Percentiles rank a stretch among this genome's conserved stretches.
Evolutionary conservation across 345 rosid genomes (phyloP).

Genomic region (Clausena lansium): DNA sequence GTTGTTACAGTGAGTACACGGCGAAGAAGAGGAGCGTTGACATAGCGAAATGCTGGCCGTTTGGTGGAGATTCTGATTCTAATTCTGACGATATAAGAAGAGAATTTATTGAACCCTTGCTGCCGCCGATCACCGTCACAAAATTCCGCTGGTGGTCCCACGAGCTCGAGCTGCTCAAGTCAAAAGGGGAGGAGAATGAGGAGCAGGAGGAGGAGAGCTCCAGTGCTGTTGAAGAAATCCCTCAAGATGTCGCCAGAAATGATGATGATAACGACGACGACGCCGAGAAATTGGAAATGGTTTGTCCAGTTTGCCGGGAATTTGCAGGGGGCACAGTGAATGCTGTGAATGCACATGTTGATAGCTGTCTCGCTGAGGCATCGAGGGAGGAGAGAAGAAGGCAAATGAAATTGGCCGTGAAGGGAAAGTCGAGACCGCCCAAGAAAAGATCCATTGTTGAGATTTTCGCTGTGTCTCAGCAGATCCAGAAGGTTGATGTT

Average conservation of each 20-base stretch:
- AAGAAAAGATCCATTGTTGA: conserved; percentile 56
- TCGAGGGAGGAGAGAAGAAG: conserved; percentile 24
- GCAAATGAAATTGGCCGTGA: conserved; percentile 20
- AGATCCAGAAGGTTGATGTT: conserved; percentile 23
- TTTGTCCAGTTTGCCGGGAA: conserved; percentile 24
- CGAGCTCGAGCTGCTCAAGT: conserved; percentile 41
- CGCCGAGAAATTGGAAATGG: conserved; percentile 14
- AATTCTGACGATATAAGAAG: conserved; percentile 6
- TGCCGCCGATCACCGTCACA: conserved; percentile 53
- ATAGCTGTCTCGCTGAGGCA: conserved; percentile 27
- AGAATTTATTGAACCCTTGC: conserved; percentile 31
- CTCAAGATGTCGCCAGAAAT: neutral
- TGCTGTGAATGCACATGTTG: conserved; percentile 21
- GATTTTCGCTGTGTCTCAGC: conserved; percentile 49
- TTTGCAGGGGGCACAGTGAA: conserved; percentile 25
- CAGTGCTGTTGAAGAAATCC: conserved; percentile 8
- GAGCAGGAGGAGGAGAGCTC: neutral
- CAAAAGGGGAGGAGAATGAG: neutral
- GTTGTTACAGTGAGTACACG: conserved; percentile 46
- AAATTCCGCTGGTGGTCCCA: conserved; percentile 77
- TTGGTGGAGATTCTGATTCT: conserved; percentile 22
- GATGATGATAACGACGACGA: neutral
- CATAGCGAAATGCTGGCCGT: conserved; percentile 61
- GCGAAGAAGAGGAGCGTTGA: conserved; percentile 43
- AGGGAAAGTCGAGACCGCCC: conserved; percentile 35